Percentiles rank a stretch among this genome's conserved stretches.
Conservation (phyloP, 1,139 yeast genomes). For the Meyerozyma smithsonii region DNA sequence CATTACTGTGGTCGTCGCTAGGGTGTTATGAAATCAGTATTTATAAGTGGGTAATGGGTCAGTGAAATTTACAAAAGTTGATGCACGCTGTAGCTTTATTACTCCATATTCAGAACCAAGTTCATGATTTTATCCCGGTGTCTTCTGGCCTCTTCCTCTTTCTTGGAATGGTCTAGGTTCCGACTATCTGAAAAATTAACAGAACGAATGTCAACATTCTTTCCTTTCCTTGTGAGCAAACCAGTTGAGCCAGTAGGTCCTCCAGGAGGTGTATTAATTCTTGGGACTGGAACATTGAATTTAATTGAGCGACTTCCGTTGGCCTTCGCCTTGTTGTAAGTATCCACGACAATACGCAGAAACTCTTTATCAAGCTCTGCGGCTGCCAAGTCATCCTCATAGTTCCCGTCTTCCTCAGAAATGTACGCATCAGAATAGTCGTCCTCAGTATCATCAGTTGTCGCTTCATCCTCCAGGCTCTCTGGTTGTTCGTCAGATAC, state of each 20-base stretch:
- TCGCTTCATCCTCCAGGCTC: conserved; percentile 5
- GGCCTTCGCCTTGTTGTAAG: conserved; percentile 35
- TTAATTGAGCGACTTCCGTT: conserved; percentile 8
- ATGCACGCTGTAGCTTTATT: not conserved
- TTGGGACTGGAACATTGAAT: conserved; percentile 20
- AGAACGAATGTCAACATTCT: conserved; percentile 38
- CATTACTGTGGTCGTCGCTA: conserved; percentile 73
- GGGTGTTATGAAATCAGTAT: conserved; percentile 24
- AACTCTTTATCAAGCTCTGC: conserved; percentile 53
- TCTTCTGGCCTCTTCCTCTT: conserved; percentile 28
- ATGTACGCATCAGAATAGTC: conserved; percentile 17
- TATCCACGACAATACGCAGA: conserved; percentile 44
- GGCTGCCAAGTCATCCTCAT: conserved; percentile 36
- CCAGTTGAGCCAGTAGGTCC: not conserved
- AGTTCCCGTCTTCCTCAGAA: conserved; percentile 11
- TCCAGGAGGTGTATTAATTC: conserved; percentile 6
- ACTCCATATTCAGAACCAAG: conserved; percentile 36
- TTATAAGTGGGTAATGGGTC: not conserved
- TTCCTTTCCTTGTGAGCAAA: conserved; percentile 50
- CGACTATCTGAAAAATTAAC: conserved; percentile 46
- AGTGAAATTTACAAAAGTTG: not conserved
- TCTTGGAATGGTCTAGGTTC: conserved; percentile 35
- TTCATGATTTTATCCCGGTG: conserved; percentile 40
- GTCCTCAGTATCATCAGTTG: conserved; percentile 12
- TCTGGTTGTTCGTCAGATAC: conserved; percentile 3